Conservation (phyloP, 139 green algal genomes). For the Micromonas pusilla region DNA sequence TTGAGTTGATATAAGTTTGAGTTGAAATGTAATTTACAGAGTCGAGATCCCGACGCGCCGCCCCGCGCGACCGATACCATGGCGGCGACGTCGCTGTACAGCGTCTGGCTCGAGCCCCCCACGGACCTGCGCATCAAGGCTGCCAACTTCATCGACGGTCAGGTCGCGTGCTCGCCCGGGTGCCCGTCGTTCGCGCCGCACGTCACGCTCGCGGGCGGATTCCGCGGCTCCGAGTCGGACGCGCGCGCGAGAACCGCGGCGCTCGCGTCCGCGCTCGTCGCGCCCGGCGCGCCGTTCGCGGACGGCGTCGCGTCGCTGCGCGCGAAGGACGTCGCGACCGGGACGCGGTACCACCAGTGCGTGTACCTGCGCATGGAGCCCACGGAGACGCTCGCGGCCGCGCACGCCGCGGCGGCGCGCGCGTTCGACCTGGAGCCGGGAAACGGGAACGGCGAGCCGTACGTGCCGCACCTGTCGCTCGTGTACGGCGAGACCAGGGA, state of each 20-base stretch:
- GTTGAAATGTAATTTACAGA: too few relatives aligned
- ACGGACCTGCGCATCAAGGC: too few relatives aligned
- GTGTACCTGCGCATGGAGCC: constrained; percentile 5
- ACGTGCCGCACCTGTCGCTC: constrained; percentile 22
- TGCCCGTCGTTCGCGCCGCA: constrained; percentile 8
- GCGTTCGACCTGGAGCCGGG: neutral
- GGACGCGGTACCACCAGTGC: constrained; percentile 9
- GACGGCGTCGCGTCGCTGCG: too few relatives aligned
- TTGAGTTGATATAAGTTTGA: too few relatives aligned
- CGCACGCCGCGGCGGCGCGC: neutral
- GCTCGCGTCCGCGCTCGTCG: neutral
- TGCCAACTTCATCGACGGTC: neutral
- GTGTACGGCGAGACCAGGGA: neutral
- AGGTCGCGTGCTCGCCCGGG: neutral
- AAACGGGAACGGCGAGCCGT: neutral
- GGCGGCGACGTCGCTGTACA: neutral
- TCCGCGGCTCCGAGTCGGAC: neutral
- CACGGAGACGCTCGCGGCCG: neutral
- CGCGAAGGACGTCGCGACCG: neutral
- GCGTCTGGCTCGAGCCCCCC: constrained; percentile 9
- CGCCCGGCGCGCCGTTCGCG: neutral
- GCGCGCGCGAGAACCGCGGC: neutral
- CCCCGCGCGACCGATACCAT: too few relatives aligned
- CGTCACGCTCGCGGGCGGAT: constrained; percentile 6
- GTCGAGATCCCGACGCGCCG: too few relatives aligned